Evolutionary conservation across 2,329 filamentous ascomycete species (phyloP), one percentile per base, ranked within the genome.

Genomic region (Hypoxylon sp.): DNA sequence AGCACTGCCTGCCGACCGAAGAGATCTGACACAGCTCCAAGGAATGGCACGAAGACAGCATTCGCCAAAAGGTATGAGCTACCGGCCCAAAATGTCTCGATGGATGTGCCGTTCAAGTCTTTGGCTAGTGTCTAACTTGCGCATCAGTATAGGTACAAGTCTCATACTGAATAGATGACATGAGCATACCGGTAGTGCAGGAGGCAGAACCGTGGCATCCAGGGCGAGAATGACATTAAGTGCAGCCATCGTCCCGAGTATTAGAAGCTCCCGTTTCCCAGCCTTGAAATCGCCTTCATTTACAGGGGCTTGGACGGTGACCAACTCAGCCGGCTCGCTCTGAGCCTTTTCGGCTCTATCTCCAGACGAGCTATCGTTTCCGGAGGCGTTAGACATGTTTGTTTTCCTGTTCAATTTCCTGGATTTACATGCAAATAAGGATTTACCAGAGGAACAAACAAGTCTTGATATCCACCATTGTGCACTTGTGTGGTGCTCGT

Each of bases 1-100:
- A 73, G 33, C 31, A 55, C 33, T 3, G 26, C 9, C 35, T 37
- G 35, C 3, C 35, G 35, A n/a, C 35, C 35, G 13, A 37, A 37
- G 13, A 37, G 35, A 6, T 37, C 35, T n/a, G 35, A 37, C 35
- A 37, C 3, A 13, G 35, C 35, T 5, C 35, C 35, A n/a, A 37
- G 35, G 13, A 37, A 37, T 14, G 35, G 35, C 35, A 37, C 35
- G 35, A 37, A 37, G 35, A 37, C 35, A 1, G 35, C 35, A 37
- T 37, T 37, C 1, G 35, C 35, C 35, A 37, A n/a, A 37, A 37
- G 35, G n/a, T 37, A 37, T n/a, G 35, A 37, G 11, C 35, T 37
- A 5, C 35, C 35, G 35, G 35, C 14, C 35, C 35, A 37, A 37
- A 37, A 37, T 5, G 35, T 37, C 35, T 37, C 33, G 26, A 39